Evolutionary conservation across 2,329 filamentous ascomycete genomes (phyloP).

Genomic region (Aureobasidium sp.): DNA sequence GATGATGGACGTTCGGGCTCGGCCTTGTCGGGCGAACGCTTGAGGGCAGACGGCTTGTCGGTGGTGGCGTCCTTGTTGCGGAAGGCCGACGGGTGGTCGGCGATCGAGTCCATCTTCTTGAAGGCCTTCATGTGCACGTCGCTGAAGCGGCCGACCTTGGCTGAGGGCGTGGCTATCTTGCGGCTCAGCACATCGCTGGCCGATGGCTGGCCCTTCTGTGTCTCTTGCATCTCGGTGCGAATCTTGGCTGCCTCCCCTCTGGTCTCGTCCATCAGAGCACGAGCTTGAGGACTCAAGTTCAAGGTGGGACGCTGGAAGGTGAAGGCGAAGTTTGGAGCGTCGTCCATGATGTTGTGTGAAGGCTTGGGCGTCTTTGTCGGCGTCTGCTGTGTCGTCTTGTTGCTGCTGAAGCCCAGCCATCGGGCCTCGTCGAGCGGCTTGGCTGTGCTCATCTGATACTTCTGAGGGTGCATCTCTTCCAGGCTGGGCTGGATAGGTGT

Average conservation of each 20-base stretch:
- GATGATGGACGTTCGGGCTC: constrained; percentile 49
- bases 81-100: constrained; percentile 73
- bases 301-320: constrained; percentile 51
- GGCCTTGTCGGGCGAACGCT: constrained; percentile 53
- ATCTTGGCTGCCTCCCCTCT: constrained; percentile 65
- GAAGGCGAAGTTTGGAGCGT: constrained; percentile 58
- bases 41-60: constrained; percentile 36
- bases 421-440: constrained; percentile 73
- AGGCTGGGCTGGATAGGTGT: constrained; percentile 62
- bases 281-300: constrained; percentile 55
- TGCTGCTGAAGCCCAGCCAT: constrained; percentile 73
- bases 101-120: constrained; percentile 97
- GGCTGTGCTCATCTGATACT: constrained; percentile 65
- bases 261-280: constrained; percentile 57
- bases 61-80: constrained; percentile 40
- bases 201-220: constrained; percentile 47
- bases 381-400: constrained; percentile 57
- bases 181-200: constrained; percentile 45
- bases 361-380: constrained; percentile 49
- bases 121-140: constrained; percentile 81
- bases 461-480: constrained; percentile 88
- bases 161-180: constrained; percentile 73
- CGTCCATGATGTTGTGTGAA: constrained; percentile 29
- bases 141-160: constrained; percentile 72
- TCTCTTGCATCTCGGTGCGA: constrained; percentile 59